A percentile compares a stretch with the other conserved stretches of the same genome.
Conservation (phyloP, 2,329 filamentous ascomycete genomes). For the Ophiostoma ulmi region DNA sequence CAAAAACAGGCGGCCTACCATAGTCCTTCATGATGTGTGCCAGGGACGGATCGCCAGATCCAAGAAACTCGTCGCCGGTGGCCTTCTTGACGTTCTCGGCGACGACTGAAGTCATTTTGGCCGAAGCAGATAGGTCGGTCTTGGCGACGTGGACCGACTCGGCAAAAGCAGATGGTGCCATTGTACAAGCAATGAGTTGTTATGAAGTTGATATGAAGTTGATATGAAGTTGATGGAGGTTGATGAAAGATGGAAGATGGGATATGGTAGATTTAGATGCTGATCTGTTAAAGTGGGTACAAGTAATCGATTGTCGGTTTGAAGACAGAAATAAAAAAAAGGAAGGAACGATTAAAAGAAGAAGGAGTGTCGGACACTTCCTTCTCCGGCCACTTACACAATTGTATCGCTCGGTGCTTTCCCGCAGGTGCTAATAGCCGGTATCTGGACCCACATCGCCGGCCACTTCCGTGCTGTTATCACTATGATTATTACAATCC, state of each 20-base stretch:
- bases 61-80: neutral
- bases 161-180: slow-evolving; percentile 23
- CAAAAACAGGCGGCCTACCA: slow-evolving; percentile 26
- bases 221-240: neutral
- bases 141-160: neutral
- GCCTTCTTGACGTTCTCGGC: neutral
- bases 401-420: neutral
- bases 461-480: slow-evolving; percentile 21
- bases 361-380: neutral
- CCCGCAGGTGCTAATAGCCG: slow-evolving; percentile 17
- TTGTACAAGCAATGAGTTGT: neutral
- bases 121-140: neutral
- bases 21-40: slow-evolving; percentile 25
- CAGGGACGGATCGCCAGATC: slow-evolving; percentile 26
- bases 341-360: neutral
- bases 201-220: neutral
- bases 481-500: neutral
- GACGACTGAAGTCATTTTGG: slow-evolving; percentile 9
- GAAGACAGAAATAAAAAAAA: neutral
- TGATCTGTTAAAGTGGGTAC: neutral
- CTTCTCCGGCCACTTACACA: slow-evolving; percentile 16
- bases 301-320: neutral
- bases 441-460: slow-evolving; percentile 16
- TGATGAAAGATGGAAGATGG: no score
- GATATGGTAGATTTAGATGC: no score